Percentiles rank a stretch among this genome's conserved stretches.
phyloP scores from a whole-genome alignment of 169 alveolate species.

The Theileria annulata region DNA sequence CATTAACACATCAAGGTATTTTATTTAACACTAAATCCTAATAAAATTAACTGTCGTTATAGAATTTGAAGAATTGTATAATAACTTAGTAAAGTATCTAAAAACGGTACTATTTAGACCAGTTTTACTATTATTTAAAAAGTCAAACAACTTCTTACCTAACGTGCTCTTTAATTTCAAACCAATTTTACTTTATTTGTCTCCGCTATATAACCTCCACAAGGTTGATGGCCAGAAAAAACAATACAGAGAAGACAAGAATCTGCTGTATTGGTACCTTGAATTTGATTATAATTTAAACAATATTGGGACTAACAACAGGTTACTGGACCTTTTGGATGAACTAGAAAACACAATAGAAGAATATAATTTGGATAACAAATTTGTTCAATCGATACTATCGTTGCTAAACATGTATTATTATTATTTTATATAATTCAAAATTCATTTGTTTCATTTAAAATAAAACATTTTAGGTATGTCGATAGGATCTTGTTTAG shows the following conservation, averaged over 20 bases:
- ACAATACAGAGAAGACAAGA: not conserved
- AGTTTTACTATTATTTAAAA: not conserved
- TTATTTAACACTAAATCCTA: not conserved
- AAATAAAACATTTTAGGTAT: not conserved
- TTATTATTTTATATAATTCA: not conserved
- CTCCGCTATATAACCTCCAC: not conserved
- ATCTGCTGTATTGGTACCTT: constrained; percentile 3
- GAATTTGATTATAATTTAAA: not conserved
- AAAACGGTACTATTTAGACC: constrained; percentile 4
- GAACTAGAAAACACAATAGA: not conserved
- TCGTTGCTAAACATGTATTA: constrained; percentile 5
- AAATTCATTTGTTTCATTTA: not conserved
- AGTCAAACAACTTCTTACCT: not conserved
- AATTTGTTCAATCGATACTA: constrained; percentile 2
- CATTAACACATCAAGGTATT: constrained; percentile 10
- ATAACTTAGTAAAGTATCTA: not conserved
- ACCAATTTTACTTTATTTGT: not conserved
- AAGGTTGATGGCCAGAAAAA: not conserved
- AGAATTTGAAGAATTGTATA: not conserved
- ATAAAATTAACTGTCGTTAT: not conserved
- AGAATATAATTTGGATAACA: not conserved
- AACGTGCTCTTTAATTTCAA: constrained; percentile 1
- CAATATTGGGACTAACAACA: constrained; percentile 3
- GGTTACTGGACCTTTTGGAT: not conserved
- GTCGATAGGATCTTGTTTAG: not conserved